Percentiles rank a stretch among this genome's conserved stretches.
Conservation (phyloP, 2,329 filamentous ascomycete species). For the Fusarium algeriense region DNA sequence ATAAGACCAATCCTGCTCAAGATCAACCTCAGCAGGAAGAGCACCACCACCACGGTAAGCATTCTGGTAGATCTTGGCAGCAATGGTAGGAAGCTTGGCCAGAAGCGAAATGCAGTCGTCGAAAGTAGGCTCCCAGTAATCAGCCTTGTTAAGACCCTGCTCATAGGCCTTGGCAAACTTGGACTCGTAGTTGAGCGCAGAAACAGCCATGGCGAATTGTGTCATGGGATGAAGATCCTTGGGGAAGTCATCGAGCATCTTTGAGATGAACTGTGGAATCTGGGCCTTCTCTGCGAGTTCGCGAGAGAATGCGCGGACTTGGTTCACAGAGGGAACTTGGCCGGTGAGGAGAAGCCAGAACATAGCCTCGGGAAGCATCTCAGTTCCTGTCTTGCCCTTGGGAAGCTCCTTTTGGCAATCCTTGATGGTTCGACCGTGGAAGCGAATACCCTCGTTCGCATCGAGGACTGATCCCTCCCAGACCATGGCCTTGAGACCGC, state of each 20-base stretch:
- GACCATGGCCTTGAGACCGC: slow-evolving; percentile 96
- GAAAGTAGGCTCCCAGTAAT: slow-evolving; percentile 99
- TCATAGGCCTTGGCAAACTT: slow-evolving; percentile 95
- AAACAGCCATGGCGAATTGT: slow-evolving; percentile 94
- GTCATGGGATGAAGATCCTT: slow-evolving; percentile 97
- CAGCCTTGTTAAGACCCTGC: slow-evolving; percentile 89
- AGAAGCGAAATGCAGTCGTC: slow-evolving; percentile 94
- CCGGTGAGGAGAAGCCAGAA: slow-evolving; percentile 98
- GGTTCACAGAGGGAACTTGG: slow-evolving; percentile 83
- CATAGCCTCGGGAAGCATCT: slow-evolving; percentile 99
- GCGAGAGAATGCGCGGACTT: slow-evolving; percentile 84
- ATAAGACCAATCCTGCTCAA: slow-evolving; percentile 95
- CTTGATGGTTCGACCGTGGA: slow-evolving; percentile 98
- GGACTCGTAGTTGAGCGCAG: slow-evolving; percentile 94
- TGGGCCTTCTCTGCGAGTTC: slow-evolving; percentile 88
- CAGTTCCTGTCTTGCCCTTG: slow-evolving; percentile 90
- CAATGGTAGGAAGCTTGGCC: slow-evolving; percentile 95
- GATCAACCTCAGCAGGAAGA: slow-evolving; percentile 81
- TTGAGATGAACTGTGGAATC: slow-evolving; percentile 84
- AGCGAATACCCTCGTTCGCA: slow-evolving; percentile 96
- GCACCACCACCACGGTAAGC: slow-evolving; percentile 80
- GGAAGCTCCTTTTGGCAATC: slow-evolving; percentile 95
- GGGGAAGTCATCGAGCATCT: slow-evolving; percentile 92
- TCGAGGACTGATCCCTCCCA: slow-evolving; percentile 99
- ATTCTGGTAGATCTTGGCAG: slow-evolving; percentile 97